Evolutionary conservation across 2,329 filamentous ascomycete genomes (phyloP).

Genomic region (Aplosporella prunicola): DNA sequence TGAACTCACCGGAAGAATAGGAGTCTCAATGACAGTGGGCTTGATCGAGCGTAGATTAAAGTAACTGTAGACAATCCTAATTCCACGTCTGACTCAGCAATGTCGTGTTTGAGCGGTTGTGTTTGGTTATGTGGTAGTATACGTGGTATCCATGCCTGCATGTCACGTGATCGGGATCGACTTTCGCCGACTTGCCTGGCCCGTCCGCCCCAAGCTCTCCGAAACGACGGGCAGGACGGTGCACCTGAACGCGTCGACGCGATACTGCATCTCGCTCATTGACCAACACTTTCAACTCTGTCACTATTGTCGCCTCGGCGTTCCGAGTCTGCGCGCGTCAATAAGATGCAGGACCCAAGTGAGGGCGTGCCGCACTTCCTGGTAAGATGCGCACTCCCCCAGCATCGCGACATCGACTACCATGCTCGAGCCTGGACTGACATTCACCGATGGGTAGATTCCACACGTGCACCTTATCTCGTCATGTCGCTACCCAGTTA

Average conservation of each 20-base stretch:
- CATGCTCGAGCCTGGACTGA: no score
- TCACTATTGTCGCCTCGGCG: slow-evolving; percentile 4
- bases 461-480: slow-evolving; percentile 87
- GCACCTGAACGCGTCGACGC: slow-evolving; percentile 11
- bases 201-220: slow-evolving; percentile 10
- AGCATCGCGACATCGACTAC: slow-evolving; percentile 2
- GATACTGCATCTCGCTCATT: slow-evolving; percentile 5
- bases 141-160: not conserved
- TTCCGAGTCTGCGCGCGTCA: slow-evolving; percentile 1
- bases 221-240: no score
- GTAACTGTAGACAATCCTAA: no score
- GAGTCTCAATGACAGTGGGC: no score
- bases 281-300: no score
- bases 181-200: slow-evolving; percentile 9
- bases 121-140: no score
- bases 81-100: no score
- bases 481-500: slow-evolving; percentile 66
- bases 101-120: no score
- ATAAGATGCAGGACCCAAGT: slow-evolving; percentile 12
- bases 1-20: no score
- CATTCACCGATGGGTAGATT: slow-evolving; percentile 43
- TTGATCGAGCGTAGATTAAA: no score
- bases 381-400: slow-evolving; percentile 8
- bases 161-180: not conserved
- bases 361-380: slow-evolving; percentile 9